Evolutionary conservation across 2,329 filamentous ascomycete species (phyloP), one percentile per base, ranked within the genome.

Genomic region (Cordyceps farinosa): DNA sequence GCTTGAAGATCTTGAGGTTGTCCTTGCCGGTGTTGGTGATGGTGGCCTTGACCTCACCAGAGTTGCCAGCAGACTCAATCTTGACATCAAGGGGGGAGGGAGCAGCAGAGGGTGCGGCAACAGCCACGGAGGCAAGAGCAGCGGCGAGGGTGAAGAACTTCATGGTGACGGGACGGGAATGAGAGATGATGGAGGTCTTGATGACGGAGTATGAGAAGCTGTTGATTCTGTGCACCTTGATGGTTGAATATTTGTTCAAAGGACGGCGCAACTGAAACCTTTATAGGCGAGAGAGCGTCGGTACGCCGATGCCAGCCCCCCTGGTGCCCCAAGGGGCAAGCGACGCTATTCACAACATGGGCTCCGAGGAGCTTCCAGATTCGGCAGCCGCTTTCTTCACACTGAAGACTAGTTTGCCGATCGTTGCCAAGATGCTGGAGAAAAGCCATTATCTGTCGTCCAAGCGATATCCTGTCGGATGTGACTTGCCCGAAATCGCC

Each of bases 1-100:
- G 77, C 71, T 77, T 82, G 66, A 83, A 73, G 52, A 83, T 68
- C 70, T 81, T 81, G 64, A 83, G 66, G 58, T 73, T 71, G 55
- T 71, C 71, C 52, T 72, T 71, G 54, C 80, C 80, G 36, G 71
- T 79, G 74, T 84, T 83, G 66, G 77, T 82, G 63, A 84, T 72
- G 45, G 71, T 71, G n/a, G 79, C 77, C 72, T 80, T 80, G 68
- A 83, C 73, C 55, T 59, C n/a, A 48, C 74, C 74, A 42, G 79
- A 77, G 71, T 82, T 82, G 62, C 76, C 78, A n/a, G 75, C 69
- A 65, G 76, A 71, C 68, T 77, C 71, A 54, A 81, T 73, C 67
- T 75, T 72, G 59, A 76, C 73, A 56, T 75, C 71, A 51, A 79
- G 73, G 58, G 75, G 71, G 40, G 62, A 45, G 40, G 50, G 55